phyloP scores from a whole-genome alignment of 345 rosid species.

The Combretum micranthum region DNA sequence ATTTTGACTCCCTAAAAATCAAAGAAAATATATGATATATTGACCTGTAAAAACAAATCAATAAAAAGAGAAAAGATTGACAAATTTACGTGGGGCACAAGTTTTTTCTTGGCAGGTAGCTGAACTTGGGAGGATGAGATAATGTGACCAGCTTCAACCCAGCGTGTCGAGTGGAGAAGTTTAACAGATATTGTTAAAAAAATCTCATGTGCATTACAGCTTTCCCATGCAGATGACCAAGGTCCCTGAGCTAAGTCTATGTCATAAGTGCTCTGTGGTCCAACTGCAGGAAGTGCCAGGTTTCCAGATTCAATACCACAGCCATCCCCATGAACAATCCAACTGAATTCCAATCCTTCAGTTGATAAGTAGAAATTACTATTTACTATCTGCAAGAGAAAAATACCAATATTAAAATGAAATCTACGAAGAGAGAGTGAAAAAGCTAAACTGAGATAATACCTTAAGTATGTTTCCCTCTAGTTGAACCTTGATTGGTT shows the following conservation, averaged over 20 bases:
- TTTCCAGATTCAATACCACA: conserved; percentile 59
- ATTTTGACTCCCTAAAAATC: conserved; percentile 48
- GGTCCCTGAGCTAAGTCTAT: conserved; percentile 73
- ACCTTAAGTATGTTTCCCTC: conserved; percentile 53
- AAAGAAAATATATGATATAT: conserved; percentile 4
- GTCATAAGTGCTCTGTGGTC: conserved; percentile 59
- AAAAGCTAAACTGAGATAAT: conserved; percentile 11
- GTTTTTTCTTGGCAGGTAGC: conserved; percentile 53
- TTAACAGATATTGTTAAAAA: conserved; percentile 55
- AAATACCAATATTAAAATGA: conserved; percentile 14
- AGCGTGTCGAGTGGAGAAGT: conserved; percentile 54
- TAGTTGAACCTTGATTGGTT: conserved; percentile 69
- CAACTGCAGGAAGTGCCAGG: conserved; percentile 54
- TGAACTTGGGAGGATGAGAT: conserved; percentile 73
- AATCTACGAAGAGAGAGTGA: neutral
- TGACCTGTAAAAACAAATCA: neutral
- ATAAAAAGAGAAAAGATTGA: conserved; percentile 1
- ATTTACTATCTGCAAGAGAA: conserved; percentile 61
- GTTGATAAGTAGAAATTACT: conserved; percentile 60
- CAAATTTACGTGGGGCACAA: conserved; percentile 51
- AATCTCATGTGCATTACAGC: conserved; percentile 55
- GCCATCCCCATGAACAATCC: conserved; percentile 76
- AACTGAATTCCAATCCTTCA: conserved; percentile 57
- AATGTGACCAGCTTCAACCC: conserved; percentile 79
- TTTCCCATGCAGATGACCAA: conserved; percentile 69